Evolutionary conservation across 176 grass and related monocot species (phyloP), one percentile per base, ranked within the genome.

Genomic region (Lolium multiflorum): DNA sequence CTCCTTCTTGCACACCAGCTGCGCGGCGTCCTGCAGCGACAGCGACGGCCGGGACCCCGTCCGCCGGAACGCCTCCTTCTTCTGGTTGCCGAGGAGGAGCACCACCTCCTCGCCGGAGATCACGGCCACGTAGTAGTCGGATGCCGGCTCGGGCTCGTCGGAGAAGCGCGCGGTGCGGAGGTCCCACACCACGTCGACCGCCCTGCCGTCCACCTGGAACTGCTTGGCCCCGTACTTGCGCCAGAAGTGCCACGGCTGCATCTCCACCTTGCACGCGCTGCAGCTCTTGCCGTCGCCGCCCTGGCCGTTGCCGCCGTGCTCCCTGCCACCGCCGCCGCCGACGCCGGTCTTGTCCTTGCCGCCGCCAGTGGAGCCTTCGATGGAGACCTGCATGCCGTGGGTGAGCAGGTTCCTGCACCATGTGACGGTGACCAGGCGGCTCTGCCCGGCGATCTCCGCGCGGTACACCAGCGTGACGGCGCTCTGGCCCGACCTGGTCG

Each of bases 191-290:
- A 98, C 91, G 74, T 95, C 96, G 0, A 98, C 76, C 17, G 88
- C 47, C 60, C 65, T 37, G 56, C 89, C 86, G 44, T 94, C 93
- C 5, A 94, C 88, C 54, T 87, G 85, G 88, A 98, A 92, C 73
- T 87, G 85, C 74, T 92, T 94, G 20, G 93, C 88, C 3, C 96
- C 96, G 22, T 98, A 85, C 86, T 90, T 93, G 26, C 93, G 91
- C 91, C 91, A 98, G 84, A 95, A 95, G 74, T 93, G 88, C 96
- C 96, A 98, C 15, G 96, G 91, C 84, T 89, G 80, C 89, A 98
- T 91, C 88, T 98, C 91, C 72, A 98, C 93, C 85, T 95, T 98
- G 90, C 93, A 98, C 2, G 81, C 83, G 43, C 81, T 63, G 52
- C 80, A 83, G 84, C 56, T 71, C 78, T 80, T 86, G 67, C 18